Percentiles rank a stretch among this genome's conserved stretches.
These are phyloP conservation scores for Leishmania tarentolae DNA, from an alignment of 208 protist genomes.

Conservation along the genomic window DNA sequence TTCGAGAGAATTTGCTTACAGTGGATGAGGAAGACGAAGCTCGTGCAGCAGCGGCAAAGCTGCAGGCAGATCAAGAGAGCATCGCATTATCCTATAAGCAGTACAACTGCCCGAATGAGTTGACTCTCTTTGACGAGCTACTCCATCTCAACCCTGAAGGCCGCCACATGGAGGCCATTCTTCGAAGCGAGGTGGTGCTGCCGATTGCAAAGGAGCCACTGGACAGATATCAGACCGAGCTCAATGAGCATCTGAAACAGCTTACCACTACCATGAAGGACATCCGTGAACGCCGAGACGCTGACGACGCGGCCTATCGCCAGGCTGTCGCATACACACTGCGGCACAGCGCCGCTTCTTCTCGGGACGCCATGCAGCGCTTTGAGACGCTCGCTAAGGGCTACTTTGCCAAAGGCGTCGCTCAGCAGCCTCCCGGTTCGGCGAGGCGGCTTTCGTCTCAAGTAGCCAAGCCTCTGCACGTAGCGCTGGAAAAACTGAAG, in stretches of 20 bases:
- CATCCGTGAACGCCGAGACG: constrained; percentile 60
- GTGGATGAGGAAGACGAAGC: constrained; percentile 85
- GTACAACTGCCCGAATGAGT: constrained; percentile 86
- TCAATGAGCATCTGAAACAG: constrained; percentile 84
- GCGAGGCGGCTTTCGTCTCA: constrained; percentile 16
- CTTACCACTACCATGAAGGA: constrained; percentile 75
- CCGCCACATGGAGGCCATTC: constrained; percentile 52
- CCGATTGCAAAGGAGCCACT: constrained; percentile 67
- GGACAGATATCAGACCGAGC: constrained; percentile 76
- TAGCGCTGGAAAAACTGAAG: constrained; percentile 43
- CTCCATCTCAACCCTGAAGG: constrained; percentile 63
- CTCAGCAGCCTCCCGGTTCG: not conserved
- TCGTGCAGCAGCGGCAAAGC: constrained; percentile 34
- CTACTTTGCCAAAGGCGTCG: constrained; percentile 35
- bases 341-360: constrained; percentile 38
- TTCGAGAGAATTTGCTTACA: constrained; percentile 80
- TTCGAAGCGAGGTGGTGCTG: constrained; percentile 65
- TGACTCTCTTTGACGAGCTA: constrained; percentile 76
- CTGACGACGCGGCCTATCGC: constrained; percentile 55
- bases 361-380: constrained; percentile 51
- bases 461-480: constrained; percentile 29
- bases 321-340: constrained; percentile 48
- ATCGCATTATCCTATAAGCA: constrained; percentile 55
- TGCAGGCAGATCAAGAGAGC: constrained; percentile 42
- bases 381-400: constrained; percentile 72